phyloP scores from a whole-genome alignment of 169 alveolate species.

The Ichthyophthirius multifiliis region DNA sequence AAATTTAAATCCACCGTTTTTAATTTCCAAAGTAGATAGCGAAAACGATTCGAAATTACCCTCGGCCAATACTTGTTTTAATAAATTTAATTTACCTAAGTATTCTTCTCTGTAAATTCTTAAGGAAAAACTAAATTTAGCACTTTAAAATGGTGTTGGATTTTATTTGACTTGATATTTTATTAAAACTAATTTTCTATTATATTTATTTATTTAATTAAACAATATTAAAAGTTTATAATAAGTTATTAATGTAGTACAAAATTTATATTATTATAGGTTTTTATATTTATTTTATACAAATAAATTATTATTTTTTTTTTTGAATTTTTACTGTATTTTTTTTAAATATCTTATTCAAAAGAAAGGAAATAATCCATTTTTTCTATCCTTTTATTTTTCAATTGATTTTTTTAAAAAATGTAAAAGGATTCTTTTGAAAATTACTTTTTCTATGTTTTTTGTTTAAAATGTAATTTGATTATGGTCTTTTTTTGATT shows the following conservation, averaged over 20 bases:
- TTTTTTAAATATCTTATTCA: too few species aligned
- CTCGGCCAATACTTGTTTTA: conserved; percentile 2
- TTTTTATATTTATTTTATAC: too few species aligned
- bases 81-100: conserved; percentile 9
- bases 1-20: conserved; percentile 58
- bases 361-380: too few species aligned
- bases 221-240: neutral
- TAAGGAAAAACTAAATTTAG: neutral
- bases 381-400: too few species aligned
- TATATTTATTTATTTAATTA: neutral
- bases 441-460: too few species aligned
- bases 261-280: too few species aligned
- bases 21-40: conserved; percentile 24
- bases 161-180: neutral
- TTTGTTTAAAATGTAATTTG: too few species aligned
- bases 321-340: too few species aligned
- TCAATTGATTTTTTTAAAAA: too few species aligned
- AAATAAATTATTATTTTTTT: too few species aligned
- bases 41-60: conserved; percentile 8
- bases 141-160: neutral
- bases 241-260: neutral
- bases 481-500: too few species aligned
- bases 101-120: neutral
- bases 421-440: too few species aligned
- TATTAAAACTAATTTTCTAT: neutral